Base-by-base conservation (phyloP, 1,284 basidiomycete genomes). In the Ustilago trichophora region DNA sequence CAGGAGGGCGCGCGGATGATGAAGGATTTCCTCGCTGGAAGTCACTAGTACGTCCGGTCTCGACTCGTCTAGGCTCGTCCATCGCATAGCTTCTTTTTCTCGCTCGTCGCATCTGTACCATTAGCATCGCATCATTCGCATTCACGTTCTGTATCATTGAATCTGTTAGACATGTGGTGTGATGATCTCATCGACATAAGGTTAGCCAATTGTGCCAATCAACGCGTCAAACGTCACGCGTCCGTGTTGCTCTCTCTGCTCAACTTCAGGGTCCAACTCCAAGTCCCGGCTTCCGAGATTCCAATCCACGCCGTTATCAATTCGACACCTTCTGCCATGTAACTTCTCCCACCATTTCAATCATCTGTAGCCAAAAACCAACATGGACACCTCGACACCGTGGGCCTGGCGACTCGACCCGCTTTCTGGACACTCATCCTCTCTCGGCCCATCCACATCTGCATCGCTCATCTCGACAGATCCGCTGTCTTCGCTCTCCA, bases 1-100 rank as follows among this genome's bases (percentile, higher is more conserved):
- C 72, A 73, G 35, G 49, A 72, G 12, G 67, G 62, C 2, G 58
- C 69, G 12, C 42, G 54, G 40, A 60, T 65, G 55, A 73, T 70
- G 51, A 66, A 56, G 36, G 64, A 68, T 1, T 72, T 72, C 44
- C 60, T 73, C 9, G 68, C 64, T 5, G 56, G 49, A 9, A 40
- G 37, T 45, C 58, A 57, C 12, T 70, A 37, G 56, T 1, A 0
- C 19, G 3, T 36, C n/a, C n/a, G n/a, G n/a, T n/a, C n/a, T n/a
- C n/a, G n/a, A n/a, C n/a, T n/a, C n/a, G n/a, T n/a, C n/a, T n/a
- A n/a, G n/a, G n/a, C n/a, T n/a, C n/a, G n/a, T n/a, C n/a, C n/a
- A n/a, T n/a, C n/a, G n/a, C n/a, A n/a, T n/a, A n/a, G n/a, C 13
- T 13, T 29, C 27, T 29, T 13, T 29, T 29, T 29, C 27, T 29